Percentiles rank a stretch among this genome's conserved stretches.
Evolutionary conservation across 1,284 basidiomycete genomes (phyloP).

Genomic region (Peniophora sp.): DNA sequence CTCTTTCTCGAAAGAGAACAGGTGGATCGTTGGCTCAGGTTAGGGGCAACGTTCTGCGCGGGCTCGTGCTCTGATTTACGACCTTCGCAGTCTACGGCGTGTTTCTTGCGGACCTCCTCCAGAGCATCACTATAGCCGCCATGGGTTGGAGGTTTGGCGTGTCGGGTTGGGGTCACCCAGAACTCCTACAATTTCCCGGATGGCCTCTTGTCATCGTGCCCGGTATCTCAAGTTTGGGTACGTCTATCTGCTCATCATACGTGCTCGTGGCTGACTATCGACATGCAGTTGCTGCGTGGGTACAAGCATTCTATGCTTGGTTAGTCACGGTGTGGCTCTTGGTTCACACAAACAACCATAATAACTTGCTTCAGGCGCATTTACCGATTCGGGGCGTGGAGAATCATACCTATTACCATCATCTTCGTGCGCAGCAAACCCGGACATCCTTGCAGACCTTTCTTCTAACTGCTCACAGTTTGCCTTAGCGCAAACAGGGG

Average conservation of each 20-base stretch:
- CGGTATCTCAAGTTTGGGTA: not conserved
- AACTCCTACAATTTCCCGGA: not conserved
- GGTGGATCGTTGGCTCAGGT: constrained; percentile 4
- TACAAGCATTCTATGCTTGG: constrained; percentile 10
- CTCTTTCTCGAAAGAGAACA: constrained; percentile 5
- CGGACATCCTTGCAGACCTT: not conserved
- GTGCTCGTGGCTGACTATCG: not conserved
- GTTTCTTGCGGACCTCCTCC: constrained; percentile 8
- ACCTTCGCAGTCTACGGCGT: constrained; percentile 2
- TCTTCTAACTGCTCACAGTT: not conserved
- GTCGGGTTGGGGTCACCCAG: not conserved
- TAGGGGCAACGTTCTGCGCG: not conserved
- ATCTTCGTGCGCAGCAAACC: not conserved
- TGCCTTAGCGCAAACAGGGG: not conserved
- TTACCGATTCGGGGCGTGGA: constrained; percentile 7
- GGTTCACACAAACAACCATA: no score
- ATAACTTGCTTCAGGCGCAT: constrained; percentile 1
- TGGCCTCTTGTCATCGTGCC: not conserved
- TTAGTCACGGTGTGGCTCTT: no score
- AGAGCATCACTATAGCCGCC: constrained; percentile 6
- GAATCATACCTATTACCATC: constrained; percentile 4
- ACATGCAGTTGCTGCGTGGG: constrained; percentile 7
- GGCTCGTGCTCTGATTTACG: not conserved
- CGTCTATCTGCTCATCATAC: not conserved
- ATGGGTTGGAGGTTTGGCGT: not conserved